These are phyloP conservation scores for Penicillium aurantiogriseum DNA, from an alignment of 2,329 filamentous ascomycete genomes.

Conservation along the genomic window DNA sequence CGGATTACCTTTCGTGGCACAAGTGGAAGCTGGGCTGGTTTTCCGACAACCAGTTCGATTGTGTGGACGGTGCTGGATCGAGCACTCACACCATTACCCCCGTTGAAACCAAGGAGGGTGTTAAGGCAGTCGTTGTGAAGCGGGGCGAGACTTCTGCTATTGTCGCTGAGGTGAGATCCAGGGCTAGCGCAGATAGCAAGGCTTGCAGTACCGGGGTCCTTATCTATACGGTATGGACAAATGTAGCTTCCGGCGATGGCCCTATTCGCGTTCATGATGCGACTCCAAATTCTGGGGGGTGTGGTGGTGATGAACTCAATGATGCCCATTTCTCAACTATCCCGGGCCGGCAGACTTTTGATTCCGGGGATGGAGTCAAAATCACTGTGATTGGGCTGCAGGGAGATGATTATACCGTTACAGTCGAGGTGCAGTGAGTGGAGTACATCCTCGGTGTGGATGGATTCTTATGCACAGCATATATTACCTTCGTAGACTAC, in stretches of 20 bases:
- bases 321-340: background rate
- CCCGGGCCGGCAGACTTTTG: background rate
- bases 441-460: background rate
- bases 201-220: background rate
- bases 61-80: background rate
- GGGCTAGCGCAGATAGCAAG: background rate
- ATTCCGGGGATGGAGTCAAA: background rate
- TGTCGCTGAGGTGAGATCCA: background rate
- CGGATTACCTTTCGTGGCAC: background rate
- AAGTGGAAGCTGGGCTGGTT: background rate
- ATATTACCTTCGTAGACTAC: background rate
- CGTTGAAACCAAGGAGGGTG: background rate
- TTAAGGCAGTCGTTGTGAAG: background rate
- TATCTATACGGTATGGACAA: background rate
- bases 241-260: background rate
- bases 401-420: background rate
- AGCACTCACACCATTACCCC: background rate
- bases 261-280: background rate
- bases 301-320: background rate
- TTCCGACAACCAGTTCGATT: background rate
- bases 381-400: background rate
- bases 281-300: background rate
- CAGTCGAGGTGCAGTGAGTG: background rate
- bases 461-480: background rate
- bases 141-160: background rate